Evolutionary conservation across 441 rosid species (phyloP), one percentile per base, ranked within the genome.

Genomic region (Lagerstroemia fauriei): DNA sequence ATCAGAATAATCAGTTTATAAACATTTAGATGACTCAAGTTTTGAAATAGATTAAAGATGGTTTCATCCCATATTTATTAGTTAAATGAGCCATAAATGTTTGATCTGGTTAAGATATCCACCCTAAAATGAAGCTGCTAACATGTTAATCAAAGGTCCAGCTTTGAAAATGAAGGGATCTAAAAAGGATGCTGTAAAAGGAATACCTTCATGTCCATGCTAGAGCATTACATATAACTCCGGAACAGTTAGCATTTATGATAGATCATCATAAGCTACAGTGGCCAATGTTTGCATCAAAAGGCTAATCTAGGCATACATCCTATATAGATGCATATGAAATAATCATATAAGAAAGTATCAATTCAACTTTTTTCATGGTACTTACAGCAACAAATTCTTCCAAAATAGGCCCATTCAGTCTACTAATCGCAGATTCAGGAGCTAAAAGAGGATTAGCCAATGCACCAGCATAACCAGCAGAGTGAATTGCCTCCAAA

Each of bases 391-490:
- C 56, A 84, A 94, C 89, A 87, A 96, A 94, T 61, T 91, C 93
- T 85, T 92, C 95, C 90, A 96, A 88, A 85, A 90, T 74, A 25
- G 84, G 57, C 44, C 91, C 85, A 83, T 94, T 86, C 87, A 96
- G 85, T 86, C 83, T 87, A 80, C 85, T 85, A 78, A 93, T 73
- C 14, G 93, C 89, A 85, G 94, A 90, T 79, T 92, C 94, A 4
- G 95, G 89, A 79, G 92, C 95, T 57, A 93, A 86, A 79, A 96
- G 92, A 82, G 98, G 95, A 90, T 91, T 96, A 68, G 94, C 97
- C 86, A 96, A 84, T 51, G 96, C 90, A 87, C 96, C 96, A 3
- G 89, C 74, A 86, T 90, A 96, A 83, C 91, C 97, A 79, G 93
- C 92, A 50, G 98, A 90, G 84, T 95, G 98, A 89, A 96, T 87